Evolutionary conservation across 73 alveolate species (phyloP), one percentile per base, ranked within the genome.

Genomic region (Paramecium biaurelia): DNA sequence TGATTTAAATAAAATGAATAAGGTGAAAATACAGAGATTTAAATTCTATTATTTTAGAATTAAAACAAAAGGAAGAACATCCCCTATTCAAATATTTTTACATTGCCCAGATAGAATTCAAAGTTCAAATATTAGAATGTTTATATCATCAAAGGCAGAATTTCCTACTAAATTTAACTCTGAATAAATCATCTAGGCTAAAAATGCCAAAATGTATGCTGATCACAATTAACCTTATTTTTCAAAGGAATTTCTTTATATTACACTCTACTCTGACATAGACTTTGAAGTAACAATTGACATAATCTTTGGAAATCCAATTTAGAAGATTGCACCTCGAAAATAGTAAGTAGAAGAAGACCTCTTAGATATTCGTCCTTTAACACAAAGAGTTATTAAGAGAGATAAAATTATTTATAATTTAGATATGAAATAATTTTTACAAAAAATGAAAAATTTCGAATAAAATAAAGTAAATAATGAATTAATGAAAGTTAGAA

Each of bases 141-240:
- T 74, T 20, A 37, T 74, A 74, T 74, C 87, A 15, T 28, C 63
- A 34, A 74, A 74, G 10, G 57, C 87, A 4, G 67, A 74, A n/a
- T 74, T 74, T 74, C 87, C 87, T 0, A 74, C 87, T 34, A 74
- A 74, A 74, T 74, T 74, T 18, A 74, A 74, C 38, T 32, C 87
- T 37, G 67, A 74, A 37, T 74, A 37, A 24, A 41, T 37, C 18
- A 28, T 74, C 18, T 74, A 74, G 12, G 59, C 76, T 0, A 79
- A 79, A 79, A 37, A 30, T 45, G 74, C 90, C n/a, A 79, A 79
- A 79, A 79, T 79, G 26, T 47, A 79, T 24, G 45, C 90, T 42
- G 47, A 79, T 23, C 45, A 79, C 4, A 72, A 47, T 41, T 21
- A 79, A 47, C 28, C 41, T 18, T 79, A 79, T 79, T 79, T 79